These are phyloP conservation scores for Trametes maxima DNA, from an alignment of 768 basidiomycete genomes.

Conservation along the genomic window DNA sequence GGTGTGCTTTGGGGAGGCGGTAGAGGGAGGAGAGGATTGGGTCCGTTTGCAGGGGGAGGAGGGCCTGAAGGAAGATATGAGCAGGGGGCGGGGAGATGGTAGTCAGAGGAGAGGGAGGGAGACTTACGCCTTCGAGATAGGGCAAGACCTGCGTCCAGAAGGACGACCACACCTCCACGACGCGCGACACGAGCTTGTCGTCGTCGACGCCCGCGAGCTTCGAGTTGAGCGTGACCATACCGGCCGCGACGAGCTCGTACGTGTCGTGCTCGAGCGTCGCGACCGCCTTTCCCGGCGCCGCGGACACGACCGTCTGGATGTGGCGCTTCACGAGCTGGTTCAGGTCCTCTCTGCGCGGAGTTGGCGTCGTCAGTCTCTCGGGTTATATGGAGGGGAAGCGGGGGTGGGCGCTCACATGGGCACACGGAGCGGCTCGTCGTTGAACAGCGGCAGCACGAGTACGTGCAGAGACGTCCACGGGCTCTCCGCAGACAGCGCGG, in stretches of 20 bases:
- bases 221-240: constrained; percentile 91
- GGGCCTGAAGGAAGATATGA: constrained; percentile 41
- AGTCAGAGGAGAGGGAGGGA: constrained; percentile 38
- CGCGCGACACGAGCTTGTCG: constrained; percentile 69
- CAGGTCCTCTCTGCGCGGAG: constrained; percentile 70
- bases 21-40: constrained; percentile 68
- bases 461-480: constrained; percentile 87
- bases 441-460: constrained; percentile 88
- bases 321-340: constrained; percentile 82
- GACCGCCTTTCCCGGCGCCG: constrained; percentile 74
- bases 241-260: constrained; percentile 78
- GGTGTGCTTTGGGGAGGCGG: constrained; percentile 52
- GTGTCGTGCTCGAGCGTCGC: constrained; percentile 76
- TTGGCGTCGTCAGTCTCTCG: not conserved
- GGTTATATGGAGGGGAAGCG: not conserved
- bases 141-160: constrained; percentile 91
- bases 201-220: constrained; percentile 80
- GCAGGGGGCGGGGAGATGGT: constrained; percentile 43
- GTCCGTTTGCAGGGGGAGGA: constrained; percentile 64
- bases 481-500: constrained; percentile 49
- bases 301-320: constrained; percentile 71
- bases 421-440: constrained; percentile 81
- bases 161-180: constrained; percentile 91
- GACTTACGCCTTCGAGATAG: constrained; percentile 83
- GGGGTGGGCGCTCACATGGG: constrained; percentile 62